Conservation (phyloP, 805 yeast species). For the Saccharomycopsis microspora region DNA sequence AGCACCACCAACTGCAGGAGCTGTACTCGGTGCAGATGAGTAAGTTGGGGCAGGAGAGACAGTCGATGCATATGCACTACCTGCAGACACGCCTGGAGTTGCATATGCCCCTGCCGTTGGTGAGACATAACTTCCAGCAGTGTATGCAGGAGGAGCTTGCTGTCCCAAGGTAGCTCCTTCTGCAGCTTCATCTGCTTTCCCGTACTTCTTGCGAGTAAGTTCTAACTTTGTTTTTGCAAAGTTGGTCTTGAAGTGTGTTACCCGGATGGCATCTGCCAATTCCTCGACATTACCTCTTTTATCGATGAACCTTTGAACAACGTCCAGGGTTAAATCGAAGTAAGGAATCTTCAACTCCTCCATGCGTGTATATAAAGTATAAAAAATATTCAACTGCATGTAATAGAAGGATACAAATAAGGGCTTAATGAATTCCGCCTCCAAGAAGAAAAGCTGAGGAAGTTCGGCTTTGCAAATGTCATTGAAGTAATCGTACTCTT, state of each 20-base stretch:
- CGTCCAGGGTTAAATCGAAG: constrained; percentile 78
- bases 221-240: constrained; percentile 81
- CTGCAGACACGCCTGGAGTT: constrained; percentile 20
- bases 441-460: constrained; percentile 78
- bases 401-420: constrained; percentile 88
- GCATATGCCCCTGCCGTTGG: constrained; percentile 22
- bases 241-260: constrained; percentile 83
- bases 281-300: constrained; percentile 92
- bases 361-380: constrained; percentile 82
- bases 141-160: constrained; percentile 20
- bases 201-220: constrained; percentile 68
- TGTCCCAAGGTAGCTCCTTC: background rate
- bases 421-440: constrained; percentile 87
- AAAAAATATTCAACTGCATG: constrained; percentile 96
- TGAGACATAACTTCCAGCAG: constrained; percentile 13
- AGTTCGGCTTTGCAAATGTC: constrained; percentile 86
- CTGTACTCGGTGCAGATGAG: background rate
- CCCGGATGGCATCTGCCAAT: constrained; percentile 76
- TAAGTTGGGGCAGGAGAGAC: background rate
- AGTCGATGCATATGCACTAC: background rate
- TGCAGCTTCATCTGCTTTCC: constrained; percentile 22
- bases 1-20: background rate
- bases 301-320: constrained; percentile 61
- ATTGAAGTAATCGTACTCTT: constrained; percentile 92
- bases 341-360: constrained; percentile 96